Base-by-base conservation (phyloP, 768 basidiomycete genomes). In the Lactarius evosmus region DNA sequence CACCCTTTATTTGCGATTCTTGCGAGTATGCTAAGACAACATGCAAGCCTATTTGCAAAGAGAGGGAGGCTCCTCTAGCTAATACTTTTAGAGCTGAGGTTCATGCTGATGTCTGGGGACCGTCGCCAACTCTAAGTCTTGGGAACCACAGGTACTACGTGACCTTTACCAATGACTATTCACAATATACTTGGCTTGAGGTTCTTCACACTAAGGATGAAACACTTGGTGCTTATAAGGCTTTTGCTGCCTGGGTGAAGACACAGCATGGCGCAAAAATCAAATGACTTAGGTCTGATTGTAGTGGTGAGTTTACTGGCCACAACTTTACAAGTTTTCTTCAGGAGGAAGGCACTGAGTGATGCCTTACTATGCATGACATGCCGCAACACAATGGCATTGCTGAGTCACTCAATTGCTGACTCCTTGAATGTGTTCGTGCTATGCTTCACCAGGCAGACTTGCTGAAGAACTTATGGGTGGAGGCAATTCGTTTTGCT, bases 391-490 rank as follows among this genome's bases (percentile, higher is more conserved):
- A n/a, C n/a, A 83, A 82, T 61, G 78, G 82, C 1, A 67, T 82
- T 12, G 75, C 79, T 0, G 77, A 83, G 67, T 69, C 74, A 4
- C 66, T 72, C 2, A 83, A 80, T 60, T 68, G 75, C 12, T 76
- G 75, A 0, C 65, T 78, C 11, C 30, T 76, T 4, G 74, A 80
- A 46, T 54, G 69, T 5, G 71, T 75, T 0, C 70, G 52, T 25
- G 52, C 63, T 4, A 32, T 64, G 1, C 29, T 64, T 2, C 58
- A 64, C 19, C 11, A 36, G 19, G 4, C 29, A 4, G 30, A 40
- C 6, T 29, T 64, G 17, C 58, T 44, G 3, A 51, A 54, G 30
- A 14, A 2, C 22, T n/a, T 64, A 2, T 64, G 63, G 63, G 58
- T 51, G 19, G 57, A 64, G 11, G 63, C 51, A 2, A 17, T 52